A percentile compares a stretch with the other conserved stretches of the same genome.
phyloP scores from a whole-genome alignment of 176 grass and related monocot genomes.

The Raddia distichophylla region DNA sequence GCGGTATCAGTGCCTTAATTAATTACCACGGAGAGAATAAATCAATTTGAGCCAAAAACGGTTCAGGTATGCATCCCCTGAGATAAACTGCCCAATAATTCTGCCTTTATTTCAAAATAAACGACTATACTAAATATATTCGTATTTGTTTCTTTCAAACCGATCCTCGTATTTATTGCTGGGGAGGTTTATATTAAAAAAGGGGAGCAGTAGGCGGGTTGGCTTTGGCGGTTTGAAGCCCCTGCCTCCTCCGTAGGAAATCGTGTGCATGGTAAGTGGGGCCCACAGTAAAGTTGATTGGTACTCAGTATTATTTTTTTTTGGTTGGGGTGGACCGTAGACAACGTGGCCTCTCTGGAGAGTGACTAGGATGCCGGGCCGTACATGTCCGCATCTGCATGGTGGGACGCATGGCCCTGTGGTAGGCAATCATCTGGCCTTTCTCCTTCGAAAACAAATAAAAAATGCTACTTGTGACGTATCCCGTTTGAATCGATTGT shows the following conservation, averaged over 20 bases:
- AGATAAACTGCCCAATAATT: neutral
- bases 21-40: neutral
- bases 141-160: neutral
- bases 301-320: no score
- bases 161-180: neutral
- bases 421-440: neutral
- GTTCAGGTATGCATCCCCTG: neutral
- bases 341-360: slow-evolving; percentile 30
- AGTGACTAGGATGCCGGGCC: neutral
- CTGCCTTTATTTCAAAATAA: neutral
- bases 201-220: neutral
- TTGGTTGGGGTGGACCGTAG: no score
- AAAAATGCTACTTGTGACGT: no score
- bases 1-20: neutral
- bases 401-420: neutral
- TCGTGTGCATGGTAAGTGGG: neutral
- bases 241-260: no score
- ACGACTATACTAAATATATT: neutral
- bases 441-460: no score
- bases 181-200: neutral
- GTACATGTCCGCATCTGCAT: neutral
- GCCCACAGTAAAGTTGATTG: neutral
- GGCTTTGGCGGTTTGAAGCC: neutral
- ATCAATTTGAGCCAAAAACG: neutral
- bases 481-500: no score